Base-by-base conservation (phyloP, 495 filamentous ascomycete genomes). In the Astrothelium macrocarpum region DNA sequence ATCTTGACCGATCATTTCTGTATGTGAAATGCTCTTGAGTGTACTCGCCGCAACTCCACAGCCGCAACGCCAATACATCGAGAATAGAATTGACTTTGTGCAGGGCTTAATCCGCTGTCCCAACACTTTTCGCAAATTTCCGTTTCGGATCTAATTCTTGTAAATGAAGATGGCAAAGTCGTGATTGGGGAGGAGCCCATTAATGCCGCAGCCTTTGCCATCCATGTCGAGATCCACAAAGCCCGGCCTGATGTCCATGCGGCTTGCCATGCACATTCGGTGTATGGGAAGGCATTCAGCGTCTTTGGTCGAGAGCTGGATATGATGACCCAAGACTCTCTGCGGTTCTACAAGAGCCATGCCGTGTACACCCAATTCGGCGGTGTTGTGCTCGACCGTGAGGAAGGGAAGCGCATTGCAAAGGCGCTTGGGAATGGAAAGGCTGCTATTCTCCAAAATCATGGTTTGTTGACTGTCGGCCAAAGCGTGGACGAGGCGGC, bases 201-300 rank as follows among this genome's bases (percentile, higher is more conserved):
- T 65, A 90, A 90, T 72, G 82, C 84, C 26, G 85, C 87, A 3
- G 87, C 85, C 1, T 90, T 87, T 69, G 77, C 84, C 64, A 90
- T 90, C 69, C 87, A 85, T 69, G 76, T 75, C 23, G 78, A 79
- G 43, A 79, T 85, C 28, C 83, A 85, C 70, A 79, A 78, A 68
- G 79, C 79, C 10, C 70, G 81, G 14, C 81, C 79, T 11, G 75
- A 82, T 63, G 76, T 79, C 25, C 75, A 81, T 65, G 78, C 79
- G 0, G 80, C 79, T 25, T 82, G 81, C 70, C 82, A 85, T 64
- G 79, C 81, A 14, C 82, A 85, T 69, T 78, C 74, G 26, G 74
- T 73, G 46, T 77, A 79, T 31, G 83, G 82, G 1, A 78, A 80
- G 53, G 81, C 82, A 12, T 85, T 78, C 75, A 75, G 74, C 32